Evolutionary conservation across 306 rosid species (phyloP).

Genomic region (Calophaca sinica): DNA sequence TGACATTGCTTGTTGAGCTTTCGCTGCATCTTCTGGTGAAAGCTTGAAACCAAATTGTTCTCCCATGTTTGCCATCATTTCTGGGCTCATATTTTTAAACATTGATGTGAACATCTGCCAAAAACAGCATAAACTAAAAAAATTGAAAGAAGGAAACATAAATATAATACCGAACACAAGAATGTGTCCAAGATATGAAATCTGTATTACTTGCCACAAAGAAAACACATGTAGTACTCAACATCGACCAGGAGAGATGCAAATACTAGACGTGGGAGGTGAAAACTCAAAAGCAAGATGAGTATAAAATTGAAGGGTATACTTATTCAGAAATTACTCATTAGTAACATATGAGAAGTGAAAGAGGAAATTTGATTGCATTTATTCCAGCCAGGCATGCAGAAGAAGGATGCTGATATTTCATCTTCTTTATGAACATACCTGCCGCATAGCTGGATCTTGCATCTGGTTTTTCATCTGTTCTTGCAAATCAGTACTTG

Average conservation of each 20-base stretch:
- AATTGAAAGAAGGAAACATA: not conserved
- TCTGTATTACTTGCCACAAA: constrained; percentile 14
- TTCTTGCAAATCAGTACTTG: constrained; percentile 81
- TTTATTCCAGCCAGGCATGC: constrained; percentile 30
- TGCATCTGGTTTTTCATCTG: constrained; percentile 98
- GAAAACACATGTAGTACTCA: constrained; percentile 11
- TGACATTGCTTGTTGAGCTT: constrained; percentile 88
- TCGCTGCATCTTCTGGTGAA: constrained; percentile 85
- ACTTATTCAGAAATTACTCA: constrained; percentile 4
- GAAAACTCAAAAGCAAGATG: constrained; percentile 10
- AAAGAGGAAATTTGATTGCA: constrained; percentile 6
- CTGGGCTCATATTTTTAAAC: constrained; percentile 96
- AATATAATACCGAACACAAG: constrained; percentile 20
- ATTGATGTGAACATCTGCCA: constrained; percentile 91
- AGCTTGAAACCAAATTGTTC: constrained; percentile 92
- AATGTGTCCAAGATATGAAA: constrained; percentile 15
- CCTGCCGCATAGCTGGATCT: constrained; percentile 95
- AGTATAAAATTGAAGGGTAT: constrained; percentile 10
- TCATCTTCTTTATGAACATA: constrained; percentile 49
- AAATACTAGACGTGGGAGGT: constrained; percentile 21
- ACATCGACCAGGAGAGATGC: constrained; percentile 19
- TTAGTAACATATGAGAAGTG: constrained; percentile 1
- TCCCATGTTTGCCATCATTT: constrained; percentile 93
- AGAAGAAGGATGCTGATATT: not conserved
- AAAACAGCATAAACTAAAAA: constrained; percentile 40